A percentile compares a stretch with the other conserved stretches of the same genome.
These are phyloP conservation scores for Tolypocladium tundrense DNA, from an alignment of 2,329 filamentous ascomycete species.

Conservation along the genomic window DNA sequence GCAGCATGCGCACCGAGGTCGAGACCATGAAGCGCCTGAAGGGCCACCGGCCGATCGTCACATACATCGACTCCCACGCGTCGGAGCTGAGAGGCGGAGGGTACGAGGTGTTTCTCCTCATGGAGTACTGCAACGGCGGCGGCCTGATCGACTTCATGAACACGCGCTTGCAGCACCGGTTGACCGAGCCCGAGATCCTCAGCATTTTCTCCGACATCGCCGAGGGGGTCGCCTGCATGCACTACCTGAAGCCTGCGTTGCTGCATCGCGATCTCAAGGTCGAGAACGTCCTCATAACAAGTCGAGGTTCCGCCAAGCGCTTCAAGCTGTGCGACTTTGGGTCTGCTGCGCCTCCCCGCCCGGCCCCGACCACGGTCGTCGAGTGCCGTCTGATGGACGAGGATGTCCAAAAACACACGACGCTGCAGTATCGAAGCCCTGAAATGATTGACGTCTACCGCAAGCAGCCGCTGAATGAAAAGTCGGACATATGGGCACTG, in stretches of 20 bases:
- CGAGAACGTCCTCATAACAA: conserved; percentile 88
- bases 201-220: conserved; percentile 95
- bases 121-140: conserved; percentile 94
- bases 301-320: conserved; percentile 51
- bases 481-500: conserved; percentile 96
- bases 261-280: conserved; percentile 95
- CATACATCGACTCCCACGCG: conserved; percentile 96
- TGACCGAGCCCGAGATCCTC: conserved; percentile 95
- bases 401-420: conserved; percentile 94
- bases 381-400: conserved; percentile 93
- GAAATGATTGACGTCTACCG: conserved; percentile 99
- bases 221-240: conserved; percentile 96
- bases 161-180: conserved; percentile 85
- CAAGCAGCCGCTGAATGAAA: conserved; percentile 94
- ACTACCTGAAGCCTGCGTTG: conserved; percentile 89
- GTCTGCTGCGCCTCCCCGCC: conserved; percentile 72
- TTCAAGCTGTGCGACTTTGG: conserved; percentile 99
- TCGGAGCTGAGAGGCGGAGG: conserved; percentile 86
- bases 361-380: conserved; percentile 74
- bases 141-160: conserved; percentile 99
- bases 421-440: conserved; percentile 91
- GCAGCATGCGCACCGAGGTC: conserved; percentile 95
- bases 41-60: conserved; percentile 92
- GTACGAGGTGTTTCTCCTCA: conserved; percentile 95
- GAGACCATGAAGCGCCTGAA: conserved; percentile 99